Percentiles rank a stretch among this genome's conserved stretches.
Evolutionary conservation across 2,329 filamentous ascomycete genomes (phyloP).

Genomic region (Monilinia fructigena): DNA sequence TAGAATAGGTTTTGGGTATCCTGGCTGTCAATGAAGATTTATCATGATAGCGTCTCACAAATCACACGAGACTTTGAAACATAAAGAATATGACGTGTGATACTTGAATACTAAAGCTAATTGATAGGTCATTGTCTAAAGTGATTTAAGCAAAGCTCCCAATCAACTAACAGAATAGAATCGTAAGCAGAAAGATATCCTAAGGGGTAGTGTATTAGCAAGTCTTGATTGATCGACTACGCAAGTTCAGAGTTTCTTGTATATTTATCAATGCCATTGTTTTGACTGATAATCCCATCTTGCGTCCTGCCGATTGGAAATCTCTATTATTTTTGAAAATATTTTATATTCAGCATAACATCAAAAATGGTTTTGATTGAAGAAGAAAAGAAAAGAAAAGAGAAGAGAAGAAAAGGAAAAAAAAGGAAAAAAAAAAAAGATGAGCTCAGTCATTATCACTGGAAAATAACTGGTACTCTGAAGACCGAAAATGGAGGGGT

Average conservation of each 20-base stretch:
- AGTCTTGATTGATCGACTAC: too few species aligned
- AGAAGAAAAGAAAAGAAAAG: not conserved
- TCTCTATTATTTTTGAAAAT: not conserved
- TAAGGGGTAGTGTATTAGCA: too few species aligned
- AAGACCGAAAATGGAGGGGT: not conserved
- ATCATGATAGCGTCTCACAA: not conserved
- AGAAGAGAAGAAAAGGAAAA: too few species aligned
- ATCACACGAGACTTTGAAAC: too few species aligned
- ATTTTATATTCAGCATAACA: not conserved
- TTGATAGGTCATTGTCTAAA: not conserved
- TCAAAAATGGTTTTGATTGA: not conserved
- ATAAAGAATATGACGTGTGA: too few species aligned
- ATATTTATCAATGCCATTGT: too few species aligned
- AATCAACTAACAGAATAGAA: too few species aligned
- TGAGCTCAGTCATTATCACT: not conserved
- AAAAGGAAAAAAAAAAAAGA: not conserved
- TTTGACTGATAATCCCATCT: not conserved
- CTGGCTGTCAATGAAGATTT: not conserved
- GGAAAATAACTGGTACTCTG: not conserved
- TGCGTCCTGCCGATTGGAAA: not conserved
- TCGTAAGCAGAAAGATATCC: too few species aligned
- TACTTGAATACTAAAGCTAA: not conserved
- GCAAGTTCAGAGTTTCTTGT: too few species aligned
- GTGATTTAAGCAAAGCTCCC: too few species aligned
- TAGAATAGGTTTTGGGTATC: not conserved